These are phyloP conservation scores for Aspergillus nidulans DNA, from an alignment of 495 filamentous ascomycete genomes.

Conservation along the genomic window DNA sequence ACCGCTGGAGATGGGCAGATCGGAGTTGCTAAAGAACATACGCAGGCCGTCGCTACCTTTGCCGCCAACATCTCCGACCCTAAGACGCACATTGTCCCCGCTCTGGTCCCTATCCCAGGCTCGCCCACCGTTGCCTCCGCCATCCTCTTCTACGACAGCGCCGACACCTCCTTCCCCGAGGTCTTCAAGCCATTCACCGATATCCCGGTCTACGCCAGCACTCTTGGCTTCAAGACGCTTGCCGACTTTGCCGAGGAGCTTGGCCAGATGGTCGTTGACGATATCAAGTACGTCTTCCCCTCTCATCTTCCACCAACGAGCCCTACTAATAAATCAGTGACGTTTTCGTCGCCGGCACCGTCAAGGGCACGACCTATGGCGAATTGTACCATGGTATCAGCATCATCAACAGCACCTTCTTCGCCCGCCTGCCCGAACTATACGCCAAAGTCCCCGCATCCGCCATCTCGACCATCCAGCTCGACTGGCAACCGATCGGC, in stretches of 20 bases:
- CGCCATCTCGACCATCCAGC: conserved; percentile 33
- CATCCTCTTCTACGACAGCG: conserved; percentile 38
- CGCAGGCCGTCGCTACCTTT: conserved; percentile 28
- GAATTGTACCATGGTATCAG: conserved; percentile 27
- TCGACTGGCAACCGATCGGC: conserved; percentile 47
- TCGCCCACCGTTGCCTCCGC: conserved; percentile 26
- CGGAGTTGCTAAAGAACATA: too few relatives aligned
- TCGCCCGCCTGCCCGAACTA: conserved; percentile 28
- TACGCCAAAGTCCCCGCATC: conserved; percentile 24
- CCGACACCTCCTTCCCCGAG: conserved; percentile 24
- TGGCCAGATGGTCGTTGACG: conserved; percentile 22
- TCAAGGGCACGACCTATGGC: conserved; percentile 27
- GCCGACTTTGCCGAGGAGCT: conserved; percentile 27
- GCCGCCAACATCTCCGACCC: conserved; percentile 28
- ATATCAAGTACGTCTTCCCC: conserved; percentile 24
- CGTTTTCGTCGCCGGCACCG: conserved; percentile 34
- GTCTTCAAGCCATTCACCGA: conserved; percentile 36
- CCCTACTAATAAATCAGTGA: conserved; percentile 16
- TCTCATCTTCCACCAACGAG: background rate
- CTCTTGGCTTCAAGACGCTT: conserved; percentile 33
- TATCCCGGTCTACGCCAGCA: conserved; percentile 30
- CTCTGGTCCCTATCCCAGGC: conserved; percentile 22
- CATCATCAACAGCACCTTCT: conserved; percentile 38
- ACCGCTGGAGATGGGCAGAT: background rate
- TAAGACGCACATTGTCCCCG: conserved; percentile 33